Conservation (phyloP, 2,329 filamentous ascomycete genomes). For the Nannizziopsis arthrosporioides region DNA sequence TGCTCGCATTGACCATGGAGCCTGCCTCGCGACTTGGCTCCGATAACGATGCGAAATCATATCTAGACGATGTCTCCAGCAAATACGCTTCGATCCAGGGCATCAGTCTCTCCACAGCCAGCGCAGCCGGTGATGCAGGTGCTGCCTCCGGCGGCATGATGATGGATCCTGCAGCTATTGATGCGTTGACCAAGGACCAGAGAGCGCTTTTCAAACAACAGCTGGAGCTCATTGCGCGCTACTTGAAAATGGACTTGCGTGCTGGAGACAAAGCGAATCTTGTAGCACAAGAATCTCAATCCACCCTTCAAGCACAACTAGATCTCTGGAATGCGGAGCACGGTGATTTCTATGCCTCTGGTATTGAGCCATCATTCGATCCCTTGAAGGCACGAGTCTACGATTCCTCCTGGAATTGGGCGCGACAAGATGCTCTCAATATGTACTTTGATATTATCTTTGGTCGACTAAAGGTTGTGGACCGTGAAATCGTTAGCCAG, state of each 20-base stretch:
- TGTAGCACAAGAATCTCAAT: conserved; percentile 70
- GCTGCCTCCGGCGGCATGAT: conserved; percentile 78
- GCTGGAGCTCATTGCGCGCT: conserved; percentile 84
- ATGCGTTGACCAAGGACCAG: conserved; percentile 95
- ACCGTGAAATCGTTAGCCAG: conserved; percentile 95
- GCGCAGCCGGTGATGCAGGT: conserved; percentile 58
- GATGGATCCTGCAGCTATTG: conserved; percentile 97
- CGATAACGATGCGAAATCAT: conserved; percentile 82
- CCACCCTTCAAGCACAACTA: conserved; percentile 79
- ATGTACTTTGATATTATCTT: conserved; percentile 99
- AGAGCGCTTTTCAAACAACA: conserved; percentile 95
- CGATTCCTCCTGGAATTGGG: conserved; percentile 99
- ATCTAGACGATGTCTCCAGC: conserved; percentile 75
- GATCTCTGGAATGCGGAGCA: conserved; percentile 94
- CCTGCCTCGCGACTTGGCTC: conserved; percentile 77
- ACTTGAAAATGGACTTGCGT: conserved; percentile 92
- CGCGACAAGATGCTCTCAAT: conserved; percentile 85
- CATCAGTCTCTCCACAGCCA: conserved; percentile 65
- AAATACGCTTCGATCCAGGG: conserved; percentile 80
- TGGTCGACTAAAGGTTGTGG: conserved; percentile 79
- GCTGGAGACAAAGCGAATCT: conserved; percentile 92
- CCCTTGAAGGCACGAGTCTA: conserved; percentile 89
- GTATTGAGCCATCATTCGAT: conserved; percentile 90
- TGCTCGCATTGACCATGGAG: conserved; percentile 87
- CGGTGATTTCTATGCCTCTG: conserved; percentile 87